Base-by-base conservation (phyloP, 176 grass and related monocot genomes). In the Metroxylon sagu region DNA sequence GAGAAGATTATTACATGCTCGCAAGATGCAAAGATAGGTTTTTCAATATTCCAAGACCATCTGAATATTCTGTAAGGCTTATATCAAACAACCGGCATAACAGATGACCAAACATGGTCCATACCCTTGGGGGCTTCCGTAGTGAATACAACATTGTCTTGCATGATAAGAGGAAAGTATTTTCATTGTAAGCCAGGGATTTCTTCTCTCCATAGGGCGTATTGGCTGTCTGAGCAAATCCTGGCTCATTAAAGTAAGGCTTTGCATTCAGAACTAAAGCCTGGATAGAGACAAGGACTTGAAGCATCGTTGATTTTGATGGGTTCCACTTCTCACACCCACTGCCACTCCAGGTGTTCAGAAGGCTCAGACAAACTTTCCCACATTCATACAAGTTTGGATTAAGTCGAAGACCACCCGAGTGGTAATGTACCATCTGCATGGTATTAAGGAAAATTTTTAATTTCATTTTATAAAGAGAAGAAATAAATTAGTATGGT, bases 281-380 rank as follows among this genome's bases (percentile, higher is more conserved):
- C 68, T 90, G 87, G 28, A 90, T 82, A 57, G 87, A 90, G 58
- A 90, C 68, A 72, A 85, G 50, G 39, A 90, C 87, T 64, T 90
- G 87, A 35, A 90, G 68, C 60, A 82, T 76, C 21, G 82, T 90
- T 17, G 87, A 90, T 26, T 76, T 85, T 19, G 82, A 76, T 70
- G 84, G 84, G 55, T 65, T 71, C 87, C 87, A 90, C 58, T 48
- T 85, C 68, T 89, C 78, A 26, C 82, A 85, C 50, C 86, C 86
- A 54, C 50, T 76, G 57, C 86, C 86, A 64, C 66, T 57, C 86
- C 86, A 89, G 48, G 86, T 89, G 68, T 89, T 89, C n/a, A 89
- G 72, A 64, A 89, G 82, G 63, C 86, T 89, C 65, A 89, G 82
- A 68, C 86, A 89, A 64, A 89, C 82, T 52, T 85, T 89, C 28